Evolutionary conservation across 192 early-diverging fungal genomes (phyloP).

Genomic region (Pilobolus umbonatus): DNA sequence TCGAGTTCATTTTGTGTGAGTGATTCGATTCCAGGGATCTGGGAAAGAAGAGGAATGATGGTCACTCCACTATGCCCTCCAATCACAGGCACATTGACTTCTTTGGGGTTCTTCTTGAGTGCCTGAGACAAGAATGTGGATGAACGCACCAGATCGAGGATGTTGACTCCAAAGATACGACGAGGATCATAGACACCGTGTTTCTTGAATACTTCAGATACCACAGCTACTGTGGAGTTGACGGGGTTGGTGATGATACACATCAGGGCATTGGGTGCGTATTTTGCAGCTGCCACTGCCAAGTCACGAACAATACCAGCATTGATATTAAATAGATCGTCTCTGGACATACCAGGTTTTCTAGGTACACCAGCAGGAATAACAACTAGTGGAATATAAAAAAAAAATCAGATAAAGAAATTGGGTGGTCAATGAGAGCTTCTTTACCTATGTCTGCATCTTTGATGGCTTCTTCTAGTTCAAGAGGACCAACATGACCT

Average conservation of each 20-base stretch:
- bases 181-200: conserved; percentile 82
- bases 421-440: not conserved
- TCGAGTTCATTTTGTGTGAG: conserved; percentile 81
- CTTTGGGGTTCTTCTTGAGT: conserved; percentile 64
- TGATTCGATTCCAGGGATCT: conserved; percentile 55
- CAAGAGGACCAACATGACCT: conserved; percentile 59
- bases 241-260: conserved; percentile 96
- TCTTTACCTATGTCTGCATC: conserved; percentile 46
- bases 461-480: conserved; percentile 66
- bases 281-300: conserved; percentile 74
- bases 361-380: conserved; percentile 97
- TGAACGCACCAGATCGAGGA: conserved; percentile 91
- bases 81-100: conserved; percentile 75
- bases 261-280: conserved; percentile 80
- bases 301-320: conserved; percentile 88
- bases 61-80: conserved; percentile 96
- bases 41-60: conserved; percentile 87
- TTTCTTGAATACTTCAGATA: conserved; percentile 92
- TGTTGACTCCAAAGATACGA: conserved; percentile 90
- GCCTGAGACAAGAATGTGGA: conserved; percentile 84
- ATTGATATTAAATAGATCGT: conserved; percentile 98
- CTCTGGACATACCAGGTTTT: conserved; percentile 98
- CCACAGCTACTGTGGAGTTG: conserved; percentile 96
- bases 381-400: conserved; percentile 56
- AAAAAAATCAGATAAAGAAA: conserved; percentile 9